Base-by-base conservation (phyloP, 1,284 basidiomycete genomes). In the Psilocybe mexicana region DNA sequence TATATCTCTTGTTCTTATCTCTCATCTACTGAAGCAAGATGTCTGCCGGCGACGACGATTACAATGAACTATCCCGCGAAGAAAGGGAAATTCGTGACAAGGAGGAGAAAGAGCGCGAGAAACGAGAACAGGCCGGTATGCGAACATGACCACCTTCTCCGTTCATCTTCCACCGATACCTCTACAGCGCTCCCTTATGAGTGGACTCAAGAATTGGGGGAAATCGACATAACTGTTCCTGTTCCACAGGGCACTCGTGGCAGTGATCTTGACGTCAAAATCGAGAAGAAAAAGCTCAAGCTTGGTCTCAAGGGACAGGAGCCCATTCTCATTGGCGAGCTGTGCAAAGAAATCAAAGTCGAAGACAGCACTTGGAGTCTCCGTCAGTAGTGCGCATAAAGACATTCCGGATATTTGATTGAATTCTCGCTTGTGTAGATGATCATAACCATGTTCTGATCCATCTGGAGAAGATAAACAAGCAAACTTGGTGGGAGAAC, bases 301-400 rank as follows among this genome's bases (percentile, higher is more conserved):
- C 87, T 97, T 3, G 92, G 88, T 5, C 73, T 98, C 53, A 98
- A 97, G 74, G 91, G 91, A 23, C 79, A 90, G 62, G 90, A 93
- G 28, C 84, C 87, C 26, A 93, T 98, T 68, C 70, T 97, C 68
- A 82, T 86, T 30, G 97, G 97, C n/a, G 90, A 96, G 60, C 81
- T 99, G 26, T 95, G 93, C 74, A 90, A 91, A 66, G 94, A 96
- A 59, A 90, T 99, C 77, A 95, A 95, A 69, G 79, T 95, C 51
- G 97, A 98, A 61, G 97, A 99, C 55, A 97, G 94, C 62, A 98
- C 95, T 23, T 99, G 97, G 97, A 95, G 93, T 3, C 72, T 99
- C 43, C 90, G 96, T 96, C 64, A 59, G 87, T 78, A 11, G 7
- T n/a, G n/a, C 3, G 30, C 14, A 43, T 10, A 42, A 10, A n/a